phyloP scores from a whole-genome alignment of 176 grass and related monocot species.

The Juncus effusus region DNA sequence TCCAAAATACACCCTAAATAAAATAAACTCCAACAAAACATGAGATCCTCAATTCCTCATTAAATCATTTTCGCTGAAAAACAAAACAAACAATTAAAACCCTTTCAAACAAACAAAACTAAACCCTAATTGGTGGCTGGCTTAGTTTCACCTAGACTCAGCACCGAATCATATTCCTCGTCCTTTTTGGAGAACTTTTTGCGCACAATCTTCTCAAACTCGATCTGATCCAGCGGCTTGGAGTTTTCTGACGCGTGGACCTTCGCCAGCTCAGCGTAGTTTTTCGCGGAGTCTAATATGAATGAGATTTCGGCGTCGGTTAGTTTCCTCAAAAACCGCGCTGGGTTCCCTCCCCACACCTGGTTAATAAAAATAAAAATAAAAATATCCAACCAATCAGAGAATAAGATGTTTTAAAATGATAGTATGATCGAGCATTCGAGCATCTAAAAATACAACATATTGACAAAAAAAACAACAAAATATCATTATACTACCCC shows the following conservation, averaged over 20 bases:
- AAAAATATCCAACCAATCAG: slow-evolving; percentile 11
- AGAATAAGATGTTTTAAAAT: no score
- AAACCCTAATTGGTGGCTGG: slow-evolving; percentile 41
- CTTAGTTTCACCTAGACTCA: slow-evolving; percentile 39
- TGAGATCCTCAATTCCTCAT: slow-evolving; percentile 26
- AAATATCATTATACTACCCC: no score
- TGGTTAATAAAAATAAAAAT: slow-evolving; percentile 32
- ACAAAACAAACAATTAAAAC: slow-evolving; percentile 25
- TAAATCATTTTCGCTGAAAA: slow-evolving; percentile 34
- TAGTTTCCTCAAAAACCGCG: slow-evolving; percentile 84
- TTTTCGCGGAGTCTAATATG: slow-evolving; percentile 61
- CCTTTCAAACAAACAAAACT: slow-evolving; percentile 9
- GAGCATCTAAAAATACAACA: no score
- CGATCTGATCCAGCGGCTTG: slow-evolving; percentile 69
- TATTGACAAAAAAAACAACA: no score
- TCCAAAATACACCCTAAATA: slow-evolving; percentile 29
- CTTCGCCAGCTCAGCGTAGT: slow-evolving; percentile 68
- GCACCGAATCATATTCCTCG: slow-evolving; percentile 58
- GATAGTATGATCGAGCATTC: no score
- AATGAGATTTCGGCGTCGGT: slow-evolving; percentile 69
- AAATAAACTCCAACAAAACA: slow-evolving; percentile 33
- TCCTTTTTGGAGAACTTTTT: slow-evolving; percentile 61
- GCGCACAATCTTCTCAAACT: slow-evolving; percentile 68
- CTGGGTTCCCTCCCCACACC: slow-evolving; percentile 98
- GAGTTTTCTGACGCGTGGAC: slow-evolving; percentile 67